phyloP scores from a whole-genome alignment of 2,329 filamentous ascomycete genomes.

The Coniochaeta sp. region DNA sequence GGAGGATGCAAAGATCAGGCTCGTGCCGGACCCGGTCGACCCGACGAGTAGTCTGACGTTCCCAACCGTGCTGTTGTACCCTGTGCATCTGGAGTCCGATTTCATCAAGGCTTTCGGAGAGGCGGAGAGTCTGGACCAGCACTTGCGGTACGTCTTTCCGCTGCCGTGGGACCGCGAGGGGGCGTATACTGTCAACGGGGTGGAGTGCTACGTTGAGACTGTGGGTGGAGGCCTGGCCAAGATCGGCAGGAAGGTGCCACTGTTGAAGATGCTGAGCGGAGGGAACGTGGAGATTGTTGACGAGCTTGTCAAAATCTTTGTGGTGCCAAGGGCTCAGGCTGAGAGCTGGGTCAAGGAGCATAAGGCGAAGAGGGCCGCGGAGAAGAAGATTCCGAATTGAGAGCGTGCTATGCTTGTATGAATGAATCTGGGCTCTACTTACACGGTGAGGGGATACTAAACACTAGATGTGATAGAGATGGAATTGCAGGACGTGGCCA shows the following conservation, averaged over 20 bases:
- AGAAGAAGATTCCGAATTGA: constrained; percentile 17
- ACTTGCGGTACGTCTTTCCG: constrained; percentile 80
- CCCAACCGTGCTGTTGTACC: constrained; percentile 80
- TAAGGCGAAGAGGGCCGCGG: constrained; percentile 62
- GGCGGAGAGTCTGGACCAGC: constrained; percentile 64
- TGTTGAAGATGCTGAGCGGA: constrained; percentile 66
- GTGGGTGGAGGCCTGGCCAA: constrained; percentile 73
- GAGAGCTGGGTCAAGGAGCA: constrained; percentile 76
- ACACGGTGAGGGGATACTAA: background rate
- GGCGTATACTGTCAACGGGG: constrained; percentile 57
- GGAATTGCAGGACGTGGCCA: background rate
- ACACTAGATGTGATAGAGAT: background rate
- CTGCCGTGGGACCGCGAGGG: constrained; percentile 72
- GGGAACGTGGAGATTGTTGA: constrained; percentile 85
- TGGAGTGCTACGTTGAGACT: constrained; percentile 91
- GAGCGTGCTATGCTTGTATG: background rate
- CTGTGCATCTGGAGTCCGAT: constrained; percentile 72
- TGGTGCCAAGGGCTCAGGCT: constrained; percentile 67
- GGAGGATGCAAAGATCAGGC: constrained; percentile 69
- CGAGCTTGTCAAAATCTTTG: constrained; percentile 72
- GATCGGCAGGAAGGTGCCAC: constrained; percentile 74
- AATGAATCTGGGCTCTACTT: background rate
- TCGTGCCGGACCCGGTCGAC: constrained; percentile 67
- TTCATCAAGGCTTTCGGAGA: constrained; percentile 86
- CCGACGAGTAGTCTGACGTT: constrained; percentile 65